Conservation (phyloP, 306 rosid genomes). For the Oemleria cerasiformis region DNA sequence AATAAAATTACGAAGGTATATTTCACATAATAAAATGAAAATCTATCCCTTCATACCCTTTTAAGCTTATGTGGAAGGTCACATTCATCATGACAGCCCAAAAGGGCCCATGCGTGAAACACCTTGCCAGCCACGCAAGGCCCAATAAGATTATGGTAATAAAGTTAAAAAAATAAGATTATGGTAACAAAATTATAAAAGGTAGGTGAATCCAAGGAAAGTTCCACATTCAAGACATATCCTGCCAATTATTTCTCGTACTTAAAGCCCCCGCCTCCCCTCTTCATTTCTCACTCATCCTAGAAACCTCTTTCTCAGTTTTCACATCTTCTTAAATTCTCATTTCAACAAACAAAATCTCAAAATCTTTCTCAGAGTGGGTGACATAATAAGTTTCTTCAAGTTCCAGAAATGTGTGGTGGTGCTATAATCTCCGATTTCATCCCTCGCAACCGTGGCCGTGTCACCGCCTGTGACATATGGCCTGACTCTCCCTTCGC, state of each 20-base stretch:
- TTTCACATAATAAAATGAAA: background rate
- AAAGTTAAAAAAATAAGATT: background rate
- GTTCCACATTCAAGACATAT: background rate
- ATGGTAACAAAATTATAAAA: background rate
- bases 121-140: conserved; percentile 1
- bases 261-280: conserved; percentile 27
- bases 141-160: background rate
- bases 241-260: conserved; percentile 14
- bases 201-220: conserved; percentile 7
- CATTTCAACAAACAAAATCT: background rate
- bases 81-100: background rate
- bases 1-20: background rate
- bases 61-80: background rate
- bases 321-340: background rate
- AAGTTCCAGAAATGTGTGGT: conserved; percentile 59
- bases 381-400: background rate
- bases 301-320: background rate
- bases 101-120: background rate
- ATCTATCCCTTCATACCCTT: background rate
- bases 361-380: background rate
- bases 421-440: conserved; percentile 69
- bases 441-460: conserved; percentile 56
- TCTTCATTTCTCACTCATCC: background rate
- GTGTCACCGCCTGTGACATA: conserved; percentile 40
- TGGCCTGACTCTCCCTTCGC: conserved; percentile 58